Evolutionary conservation across 1,284 basidiomycete species (phyloP), one percentile per base, ranked within the genome.

Genomic region (Sporisorium exsertum): DNA sequence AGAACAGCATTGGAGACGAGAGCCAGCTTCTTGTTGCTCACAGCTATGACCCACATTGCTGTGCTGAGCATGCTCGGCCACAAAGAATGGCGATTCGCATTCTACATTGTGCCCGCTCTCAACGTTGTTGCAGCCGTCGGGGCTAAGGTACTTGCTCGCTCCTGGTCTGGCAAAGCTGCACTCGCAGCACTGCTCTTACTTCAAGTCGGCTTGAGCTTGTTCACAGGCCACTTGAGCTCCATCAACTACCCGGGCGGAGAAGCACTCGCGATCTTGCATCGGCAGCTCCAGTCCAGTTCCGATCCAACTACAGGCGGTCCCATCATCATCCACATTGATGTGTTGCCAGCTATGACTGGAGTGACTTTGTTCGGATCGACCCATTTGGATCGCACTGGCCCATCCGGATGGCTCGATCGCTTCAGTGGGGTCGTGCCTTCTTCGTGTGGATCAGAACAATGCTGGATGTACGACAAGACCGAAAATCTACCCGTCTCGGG

Each of bases 51-150:
- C 0, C 93, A 94, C 81, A 82, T 95, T 0, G 86, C 77, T 0
- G 84, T 91, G 0, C 89, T 99, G 80, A 95, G 93, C 81, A 87
- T 85, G 20, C 87, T 98, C 0, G 91, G 90, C 24, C 86, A 86
- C 72, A 87, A 89, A 83, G 97, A 99, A 86, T 98, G 96, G 95
- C 90, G 96, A 5, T 99, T 99, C 86, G 88, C 97, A 68, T 89
- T 95, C 7, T 98, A 98, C 82, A 89, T 91, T 13, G 89, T 97
- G 0, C 95, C 96, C 0, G 82, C 91, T 0, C 88, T 94, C 85
- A 97, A 97, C 79, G 87, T 94, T 4, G 89, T 92, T 1, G 93
- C 92, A 0, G 92, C 94, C 0, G 85, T 91, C 18, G 91, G 90
- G 2, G 88, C 90, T 0, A 84, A 86, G 9, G 89, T 87, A 85